phyloP scores from a whole-genome alignment of 2,329 filamentous ascomycete species.

The Paecilomyces variotii region DNA sequence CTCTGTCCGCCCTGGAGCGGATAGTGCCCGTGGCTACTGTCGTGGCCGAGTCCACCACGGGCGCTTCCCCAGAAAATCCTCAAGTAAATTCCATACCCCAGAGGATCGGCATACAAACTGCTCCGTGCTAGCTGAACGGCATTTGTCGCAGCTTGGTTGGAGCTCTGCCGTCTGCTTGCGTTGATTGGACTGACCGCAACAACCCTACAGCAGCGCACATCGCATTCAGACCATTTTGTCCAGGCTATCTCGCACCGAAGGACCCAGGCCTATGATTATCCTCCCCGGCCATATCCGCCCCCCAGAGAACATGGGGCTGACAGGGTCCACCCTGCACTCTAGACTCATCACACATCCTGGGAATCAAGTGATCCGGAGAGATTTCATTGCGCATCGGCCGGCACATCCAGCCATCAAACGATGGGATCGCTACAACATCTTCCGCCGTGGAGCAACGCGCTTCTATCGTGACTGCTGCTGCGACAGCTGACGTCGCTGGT shows the following conservation, averaged over 20 bases:
- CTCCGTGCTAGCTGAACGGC: not conserved
- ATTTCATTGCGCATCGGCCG: not conserved
- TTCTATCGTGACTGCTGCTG: constrained; percentile 25
- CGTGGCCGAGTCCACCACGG: not conserved
- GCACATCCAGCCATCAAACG: not conserved
- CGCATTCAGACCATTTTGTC: not conserved
- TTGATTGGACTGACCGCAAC: not conserved
- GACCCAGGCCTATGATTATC: not conserved
- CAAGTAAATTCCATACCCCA: not conserved
- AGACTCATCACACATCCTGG: not conserved
- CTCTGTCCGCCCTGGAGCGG: not conserved
- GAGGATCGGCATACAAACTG: not conserved
- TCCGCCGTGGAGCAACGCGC: not conserved
- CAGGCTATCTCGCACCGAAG: not conserved
- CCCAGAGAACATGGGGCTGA: not conserved
- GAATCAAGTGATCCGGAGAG: not conserved
- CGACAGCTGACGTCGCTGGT: constrained; percentile 43
- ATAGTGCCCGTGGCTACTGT: not conserved
- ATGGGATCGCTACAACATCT: constrained; percentile 1
- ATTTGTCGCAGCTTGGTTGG: not conserved
- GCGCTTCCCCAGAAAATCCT: not conserved
- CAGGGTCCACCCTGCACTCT: not conserved
- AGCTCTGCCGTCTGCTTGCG: not conserved
- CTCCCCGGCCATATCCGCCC: not conserved
- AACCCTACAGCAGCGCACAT: not conserved